Base-by-base conservation (phyloP, 2,329 filamentous ascomycete genomes). In the Colletotrichum sp. region DNA sequence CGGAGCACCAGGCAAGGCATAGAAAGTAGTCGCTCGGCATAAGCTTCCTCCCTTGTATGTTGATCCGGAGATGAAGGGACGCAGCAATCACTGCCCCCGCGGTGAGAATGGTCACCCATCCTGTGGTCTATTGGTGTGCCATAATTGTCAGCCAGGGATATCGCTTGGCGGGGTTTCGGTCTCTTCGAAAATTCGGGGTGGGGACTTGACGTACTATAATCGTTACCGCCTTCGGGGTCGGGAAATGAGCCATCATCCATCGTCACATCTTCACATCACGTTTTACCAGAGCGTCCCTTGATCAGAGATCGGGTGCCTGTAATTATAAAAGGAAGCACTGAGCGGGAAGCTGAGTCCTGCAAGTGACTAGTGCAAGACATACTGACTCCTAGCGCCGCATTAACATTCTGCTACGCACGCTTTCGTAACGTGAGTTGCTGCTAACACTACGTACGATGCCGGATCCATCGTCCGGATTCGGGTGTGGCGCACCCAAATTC, bases 141-240 rank as follows among this genome's bases (percentile, higher is more conserved):
- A n/a, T 13, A n/a, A 12, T n/a, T 30, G 70, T 76, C 64, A 73
- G 64, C 28, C 43, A 60, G 10, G 22, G 27, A n/a, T 8, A 10
- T 15, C 1, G 36, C 60, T 15, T 55, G 12, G 27, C 6, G 18
- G 55, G 22, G 27, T 13, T 36, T 16, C 2, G 6, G 15, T 16
- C 7, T 9, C 25, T 52, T 43, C 13, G 30, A 22, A n/a, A 32
- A 8, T 22, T 52, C n/a, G 28, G 22, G 10, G 25, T 15, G 4
- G 34, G 55, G 27, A 28, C 22, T 52, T 28, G 39, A 74, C 74
- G 12, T 43, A 76, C 74, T 69, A 76, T 76, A 64, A 76, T 76
- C 9, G 74, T 76, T 61, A 76, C 74, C 48, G 70, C 74, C 74
- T 76, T 76, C 48, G 74, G 74, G 48, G 74, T 67, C 48, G 74